Evolutionary conservation across 768 basidiomycete species (phyloP).

Genomic region (Candolleomyces aberdarensis): DNA sequence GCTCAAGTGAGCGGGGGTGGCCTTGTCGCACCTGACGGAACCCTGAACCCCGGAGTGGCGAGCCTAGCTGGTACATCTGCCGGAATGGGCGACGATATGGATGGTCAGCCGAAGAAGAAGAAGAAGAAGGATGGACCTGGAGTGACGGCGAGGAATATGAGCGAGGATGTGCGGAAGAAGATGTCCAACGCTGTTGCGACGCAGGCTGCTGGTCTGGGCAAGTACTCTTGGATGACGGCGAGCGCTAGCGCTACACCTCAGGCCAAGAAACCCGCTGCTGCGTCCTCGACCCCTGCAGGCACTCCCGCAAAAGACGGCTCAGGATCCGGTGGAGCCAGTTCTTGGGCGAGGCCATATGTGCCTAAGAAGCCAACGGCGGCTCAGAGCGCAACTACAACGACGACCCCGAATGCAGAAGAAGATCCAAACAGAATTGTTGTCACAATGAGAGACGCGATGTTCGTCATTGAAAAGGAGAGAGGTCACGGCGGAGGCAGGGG

Average conservation of each 20-base stretch:
- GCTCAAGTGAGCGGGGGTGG: constrained; percentile 39
- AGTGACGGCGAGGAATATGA: constrained; percentile 85
- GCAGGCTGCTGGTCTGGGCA: constrained; percentile 82
- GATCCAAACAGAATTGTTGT: constrained; percentile 51
- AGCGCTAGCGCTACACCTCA: constrained; percentile 34
- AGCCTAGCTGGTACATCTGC: constrained; percentile 10
- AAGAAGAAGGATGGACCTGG: constrained; percentile 83
- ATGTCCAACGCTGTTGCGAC: constrained; percentile 88
- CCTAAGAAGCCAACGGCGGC: constrained; percentile 9
- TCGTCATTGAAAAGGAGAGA: constrained; percentile 78
- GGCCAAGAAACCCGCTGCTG: constrained; percentile 24
- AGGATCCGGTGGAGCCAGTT: constrained; percentile 23
- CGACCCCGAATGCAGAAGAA: constrained; percentile 7
- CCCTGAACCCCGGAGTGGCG: constrained; percentile 18
- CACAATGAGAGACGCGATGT: constrained; percentile 79
- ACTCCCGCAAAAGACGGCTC: constrained; percentile 10
- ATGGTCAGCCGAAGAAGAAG: constrained; percentile 62
- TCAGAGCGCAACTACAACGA: neutral
- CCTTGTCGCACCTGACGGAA: constrained; percentile 16
- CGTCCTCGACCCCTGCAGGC: constrained; percentile 11
- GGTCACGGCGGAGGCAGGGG: constrained; percentile 83
- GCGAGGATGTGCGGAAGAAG: constrained; percentile 87
- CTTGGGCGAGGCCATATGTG: constrained; percentile 66
- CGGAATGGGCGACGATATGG: constrained; percentile 23
- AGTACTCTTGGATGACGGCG: constrained; percentile 88